Base-by-base conservation (phyloP, 148 eudicot species). In the Hydrangea macrophylla region DNA sequence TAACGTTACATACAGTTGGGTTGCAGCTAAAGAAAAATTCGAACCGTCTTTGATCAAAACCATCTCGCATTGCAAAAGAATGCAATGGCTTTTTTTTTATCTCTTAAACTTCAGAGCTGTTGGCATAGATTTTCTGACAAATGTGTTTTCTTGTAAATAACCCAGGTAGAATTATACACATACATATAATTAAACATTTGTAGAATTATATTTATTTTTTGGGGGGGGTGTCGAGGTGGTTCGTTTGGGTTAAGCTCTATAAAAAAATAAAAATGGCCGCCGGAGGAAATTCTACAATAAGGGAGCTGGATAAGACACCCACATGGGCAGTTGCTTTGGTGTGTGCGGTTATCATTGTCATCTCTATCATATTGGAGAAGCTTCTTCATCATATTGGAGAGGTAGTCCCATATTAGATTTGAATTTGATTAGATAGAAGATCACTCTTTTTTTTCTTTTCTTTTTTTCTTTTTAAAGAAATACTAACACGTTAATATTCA, bases 281-380 rank as follows among this genome's bases (percentile, higher is more conserved):
- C 50, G 85, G 85, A 58, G 76, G 63, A 6, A 73, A 66, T 10
- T 15, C n/a, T 7, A 42, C 25, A 2, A 64, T 70, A 24, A 86
- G 96, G 75, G 78, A 87, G 75, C 90, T 92, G 26, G 90, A 92
- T 72, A 67, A 69, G 27, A 92, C 97, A n/a, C 92, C 97, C 3
- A 89, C 97, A 13, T 92, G 97, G 97, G 92, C 97, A 3, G 97
- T 92, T 28, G 81, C 96, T 55, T 76, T 80, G 12, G 92, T 89
- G 55, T 82, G 83, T 62, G 90, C 88, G 3, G 44, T 87, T 54
- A 92, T 92, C 30, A 63, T 92, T 64, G 0, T 82, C 10, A 71
- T 92, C 60, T 92, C 97, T 17, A 85, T 89, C 39, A 9, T 72
- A n/a, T 76, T 92, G 70, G 97, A 92, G 74, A 83, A 82, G 33